Evolutionary conservation across 257 asterid species (phyloP).

Genomic region (Solanum paucissectum): DNA sequence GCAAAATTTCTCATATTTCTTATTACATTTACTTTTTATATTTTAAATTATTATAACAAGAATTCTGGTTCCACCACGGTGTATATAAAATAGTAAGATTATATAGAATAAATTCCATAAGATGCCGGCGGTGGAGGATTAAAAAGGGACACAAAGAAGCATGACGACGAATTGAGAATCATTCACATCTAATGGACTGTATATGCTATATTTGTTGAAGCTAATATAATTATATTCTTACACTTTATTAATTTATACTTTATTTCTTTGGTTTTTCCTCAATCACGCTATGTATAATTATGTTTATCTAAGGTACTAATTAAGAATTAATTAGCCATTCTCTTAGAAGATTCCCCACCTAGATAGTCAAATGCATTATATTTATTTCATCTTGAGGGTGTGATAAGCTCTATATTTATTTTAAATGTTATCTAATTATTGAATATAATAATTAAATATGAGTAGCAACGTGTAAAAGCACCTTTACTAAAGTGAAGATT

Average conservation of each 20-base stretch:
- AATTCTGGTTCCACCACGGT: accelerated
- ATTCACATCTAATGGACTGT: constrained; percentile 29
- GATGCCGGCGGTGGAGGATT: neutral
- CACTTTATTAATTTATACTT: neutral
- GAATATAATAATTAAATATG: neutral
- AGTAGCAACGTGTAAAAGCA: neutral
- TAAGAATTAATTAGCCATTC: neutral
- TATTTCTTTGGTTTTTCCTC: neutral
- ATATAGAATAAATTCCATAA: neutral
- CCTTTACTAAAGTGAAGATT: neutral
- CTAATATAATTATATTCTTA: constrained; percentile 3
- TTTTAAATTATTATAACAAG: neutral
- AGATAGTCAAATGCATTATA: neutral
- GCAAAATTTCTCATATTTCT: neutral
- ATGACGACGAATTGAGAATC: constrained; percentile 30
- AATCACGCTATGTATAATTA: neutral
- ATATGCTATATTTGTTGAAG: constrained; percentile 13
- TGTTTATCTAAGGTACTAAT: neutral
- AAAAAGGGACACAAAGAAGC: neutral
- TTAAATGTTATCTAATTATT: neutral
- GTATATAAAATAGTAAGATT: neutral
- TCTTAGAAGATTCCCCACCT: neutral
- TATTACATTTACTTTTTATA: neutral
- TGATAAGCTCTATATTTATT: neutral
- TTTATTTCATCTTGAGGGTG: neutral